phyloP scores from a whole-genome alignment of 2,329 filamentous ascomycete species.

The Thelonectria discophora region DNA sequence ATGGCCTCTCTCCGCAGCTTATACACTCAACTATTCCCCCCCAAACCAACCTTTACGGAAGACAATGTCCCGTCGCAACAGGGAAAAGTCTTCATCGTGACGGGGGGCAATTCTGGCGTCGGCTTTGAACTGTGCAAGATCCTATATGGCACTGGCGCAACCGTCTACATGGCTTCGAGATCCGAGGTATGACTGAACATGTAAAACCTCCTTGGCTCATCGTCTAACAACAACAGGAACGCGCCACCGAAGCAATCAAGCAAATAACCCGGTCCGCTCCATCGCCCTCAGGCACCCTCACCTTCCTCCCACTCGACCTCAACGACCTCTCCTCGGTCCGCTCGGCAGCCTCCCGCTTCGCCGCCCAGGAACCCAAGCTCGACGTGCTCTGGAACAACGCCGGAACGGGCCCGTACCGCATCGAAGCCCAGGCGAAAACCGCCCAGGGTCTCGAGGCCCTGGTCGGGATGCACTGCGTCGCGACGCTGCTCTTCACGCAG shows the following conservation, averaged over 20 bases:
- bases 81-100: constrained; percentile 57
- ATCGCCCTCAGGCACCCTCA: constrained; percentile 33
- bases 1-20: constrained; percentile 22
- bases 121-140: constrained; percentile 62
- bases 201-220: neutral
- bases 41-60: constrained; percentile 40
- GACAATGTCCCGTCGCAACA: constrained; percentile 38
- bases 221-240: constrained; percentile 13
- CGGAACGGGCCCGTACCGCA: constrained; percentile 21
- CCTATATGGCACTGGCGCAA: constrained; percentile 61
- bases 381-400: constrained; percentile 56
- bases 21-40: constrained; percentile 28
- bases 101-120: constrained; percentile 51
- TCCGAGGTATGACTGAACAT: constrained; percentile 30
- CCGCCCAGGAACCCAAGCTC: constrained; percentile 48
- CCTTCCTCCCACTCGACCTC: constrained; percentile 52
- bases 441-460: constrained; percentile 47
- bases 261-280: constrained; percentile 33
- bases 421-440: constrained; percentile 26
- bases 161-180: constrained; percentile 62
- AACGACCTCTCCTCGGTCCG: constrained; percentile 53
- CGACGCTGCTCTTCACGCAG: constrained; percentile 46
- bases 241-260: constrained; percentile 44
- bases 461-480: constrained; percentile 48
- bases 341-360: constrained; percentile 48